Evolutionary conservation across 108 stramenopile species (phyloP), one percentile per base, ranked within the genome.

Genomic region (Asterionellopsis glacialis): DNA sequence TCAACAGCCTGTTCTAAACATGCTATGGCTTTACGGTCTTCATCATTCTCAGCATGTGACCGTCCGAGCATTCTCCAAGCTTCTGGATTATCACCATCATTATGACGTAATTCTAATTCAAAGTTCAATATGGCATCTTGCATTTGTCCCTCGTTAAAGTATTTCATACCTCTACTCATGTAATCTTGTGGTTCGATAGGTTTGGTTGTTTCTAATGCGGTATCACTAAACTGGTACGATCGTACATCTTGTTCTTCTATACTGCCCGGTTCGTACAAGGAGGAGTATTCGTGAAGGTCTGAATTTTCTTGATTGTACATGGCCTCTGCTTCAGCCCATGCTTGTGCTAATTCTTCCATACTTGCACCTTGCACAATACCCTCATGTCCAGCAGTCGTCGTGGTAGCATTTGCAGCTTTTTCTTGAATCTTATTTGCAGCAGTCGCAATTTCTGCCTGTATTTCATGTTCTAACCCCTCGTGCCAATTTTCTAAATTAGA

Each of bases 41-140:
- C 70, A 65, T 98, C 97, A 55, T 95, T 94, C 70, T 98, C 97
- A 6, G 94, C 93, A 42, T 96, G 94, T 63, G 90, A 91, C 24
- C 64, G 59, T 11, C 95, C 97, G 44, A 97, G 67, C 90, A 95
- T 95, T 7, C 79, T 68, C 97, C 97, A 97, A 7, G 95, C 93
- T 38, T 82, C 70, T 18, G 93, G 71, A 39, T 86, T 84, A 44
- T 88, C 78, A 13, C 81, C 55, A 60, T 93, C 78, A 27, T 77
- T 61, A 26, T 80, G 76, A 11, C 81, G 83, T 40, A 96, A 63
- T 39, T 91, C 93, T 48, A 89, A 79, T 75, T 97, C 95, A 71
- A 97, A 96, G 57, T 77, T 79, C 1, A 69, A 69, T 12, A 91
- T 84, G 16, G 97, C 97, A 27, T 91, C 80, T 16, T 68, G 70